Evolutionary conservation across 495 filamentous ascomycete genomes (phyloP).

Genomic region (Bryoglossum gracile): DNA sequence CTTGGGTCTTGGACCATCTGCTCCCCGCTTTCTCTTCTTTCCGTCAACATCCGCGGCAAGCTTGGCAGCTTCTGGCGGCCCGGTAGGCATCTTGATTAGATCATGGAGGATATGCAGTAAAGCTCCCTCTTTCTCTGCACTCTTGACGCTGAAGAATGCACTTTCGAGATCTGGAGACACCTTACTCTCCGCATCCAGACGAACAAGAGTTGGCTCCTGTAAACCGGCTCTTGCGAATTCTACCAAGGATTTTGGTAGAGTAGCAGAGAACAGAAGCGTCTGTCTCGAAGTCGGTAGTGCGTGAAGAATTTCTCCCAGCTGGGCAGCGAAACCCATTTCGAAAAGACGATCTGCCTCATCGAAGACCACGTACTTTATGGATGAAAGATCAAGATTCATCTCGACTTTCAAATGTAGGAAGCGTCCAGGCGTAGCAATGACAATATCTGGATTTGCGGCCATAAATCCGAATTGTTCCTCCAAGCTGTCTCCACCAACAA

Average conservation of each 20-base stretch:
- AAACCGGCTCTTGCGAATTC: constrained; percentile 93
- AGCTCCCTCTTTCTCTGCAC: constrained; percentile 86
- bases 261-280: constrained; percentile 91
- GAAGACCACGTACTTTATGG: constrained; percentile 86
- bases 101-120: constrained; percentile 83
- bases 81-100: constrained; percentile 87
- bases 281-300: constrained; percentile 77
- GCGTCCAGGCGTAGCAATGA: constrained; percentile 93
- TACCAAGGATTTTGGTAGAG: constrained; percentile 83
- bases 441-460: constrained; percentile 88
- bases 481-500: constrained; percentile 90
- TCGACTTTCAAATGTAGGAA: constrained; percentile 95
- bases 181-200: constrained; percentile 90
- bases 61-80: constrained; percentile 49
- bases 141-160: constrained; percentile 89
- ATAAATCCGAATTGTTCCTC: constrained; percentile 95
- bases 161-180: constrained; percentile 89
- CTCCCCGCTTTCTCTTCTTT: constrained; percentile 65
- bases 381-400: constrained; percentile 81
- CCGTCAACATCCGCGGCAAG: constrained; percentile 41
- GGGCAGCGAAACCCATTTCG: constrained; percentile 94
- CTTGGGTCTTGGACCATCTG: constrained; percentile 36
- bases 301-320: constrained; percentile 88
- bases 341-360: constrained; percentile 96
- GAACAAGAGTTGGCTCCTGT: constrained; percentile 78